Base-by-base conservation (phyloP, 2,329 filamentous ascomycete species). In the Diaporthe vexans region DNA sequence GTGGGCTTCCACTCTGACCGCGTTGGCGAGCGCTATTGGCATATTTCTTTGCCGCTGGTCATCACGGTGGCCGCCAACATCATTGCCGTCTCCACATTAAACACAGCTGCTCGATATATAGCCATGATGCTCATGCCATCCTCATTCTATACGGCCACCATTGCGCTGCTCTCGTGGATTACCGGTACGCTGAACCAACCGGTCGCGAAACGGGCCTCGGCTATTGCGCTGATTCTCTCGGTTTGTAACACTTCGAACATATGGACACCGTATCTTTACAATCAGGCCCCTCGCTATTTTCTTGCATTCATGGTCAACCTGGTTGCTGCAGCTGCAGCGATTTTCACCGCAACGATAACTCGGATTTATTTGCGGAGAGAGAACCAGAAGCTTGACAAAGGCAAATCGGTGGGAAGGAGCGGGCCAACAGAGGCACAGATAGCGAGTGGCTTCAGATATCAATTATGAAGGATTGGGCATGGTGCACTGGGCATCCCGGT, bases 211-310 rank as follows among this genome's bases (percentile, higher is more conserved):
- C 58, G 58, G n/a, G 58, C 58, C 6, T 46, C 58, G 13, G 58
- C 58, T 8, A 61, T 61, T 24, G 58, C 58, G 2, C 37, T 61
- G 11, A 61, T 61, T 24, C 26, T 61, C 24, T 61, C 58, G 37
- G 37, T 46, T 21, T 61, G 58, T 37, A 61, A 61, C 7, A 46
- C 37, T 8, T 26, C 58, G n/a, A 61, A 61, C 8, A 61, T 61
- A 15, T 61, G 58, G 58, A 61, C 58, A 46, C 58, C 58, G 21
- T 61, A 61, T 46, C 58, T 61, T 46, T 61, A 61, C 58, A 61
- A 19, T 21, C 4, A 17, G 2, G 37, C 37, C 11, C 58, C 58
- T 6, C 37, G 58, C 3, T 61, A 61, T 46, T 46, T 24, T 7
- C 2, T 29, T 29, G 58, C 58, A 13, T 61, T 46, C 24, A 61